Evolutionary conservation across 2,329 filamentous ascomycete species (phyloP), one percentile per base, ranked within the genome.

Genomic region (Phyllosticta citriasiana): DNA sequence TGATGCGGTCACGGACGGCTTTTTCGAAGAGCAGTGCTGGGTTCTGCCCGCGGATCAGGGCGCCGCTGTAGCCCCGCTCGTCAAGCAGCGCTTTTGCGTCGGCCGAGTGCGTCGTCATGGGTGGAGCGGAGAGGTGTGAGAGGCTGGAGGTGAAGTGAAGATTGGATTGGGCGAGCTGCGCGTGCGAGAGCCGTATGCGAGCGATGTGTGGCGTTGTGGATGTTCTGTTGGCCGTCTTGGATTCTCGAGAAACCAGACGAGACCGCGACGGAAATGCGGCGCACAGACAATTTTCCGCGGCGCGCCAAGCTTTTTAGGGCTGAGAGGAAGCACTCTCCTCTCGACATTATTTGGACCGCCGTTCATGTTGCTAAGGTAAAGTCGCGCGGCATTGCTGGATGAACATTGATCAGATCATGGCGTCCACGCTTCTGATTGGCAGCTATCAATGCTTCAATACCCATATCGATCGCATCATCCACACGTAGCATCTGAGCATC

Each of bases 11-110:
- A 71, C 89, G 89, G 66, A 97, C 91, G 51, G 91, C 88, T 74
- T 96, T 96, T 75, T 97, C 93, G 82, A 97, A 89, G 63, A 97
- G 89, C 4, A 89, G 92, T n/a, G 91, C 89, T 0, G 93, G 93
- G 77, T 97, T 97, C 70, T 95, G 88, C 63, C 91, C 91, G 72
- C 93, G 91, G 65, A 94, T 87, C 24, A 95, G 83, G 40, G 85
- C 76, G 54, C 87, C 89, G 12, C 79, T 80, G 71, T 89, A 89
- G 72, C 93, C 93, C 67, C 93, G 89, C 77, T 96, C 91, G 77
- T 97, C 93, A 72, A 97, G 88, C 73, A 96, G 78, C 19, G 78
- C 76, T 67, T 78, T 80, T 26, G 89, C 91, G 73, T 96, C 91
- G 71, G 91, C 91, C 72, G 87, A 86, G 74, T 91, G 84, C 70